A percentile compares a stretch with the other conserved stretches of the same genome.
These are phyloP conservation scores for Fusarium graminum DNA, from an alignment of 2,329 filamentous ascomycete genomes.

Conservation along the genomic window DNA sequence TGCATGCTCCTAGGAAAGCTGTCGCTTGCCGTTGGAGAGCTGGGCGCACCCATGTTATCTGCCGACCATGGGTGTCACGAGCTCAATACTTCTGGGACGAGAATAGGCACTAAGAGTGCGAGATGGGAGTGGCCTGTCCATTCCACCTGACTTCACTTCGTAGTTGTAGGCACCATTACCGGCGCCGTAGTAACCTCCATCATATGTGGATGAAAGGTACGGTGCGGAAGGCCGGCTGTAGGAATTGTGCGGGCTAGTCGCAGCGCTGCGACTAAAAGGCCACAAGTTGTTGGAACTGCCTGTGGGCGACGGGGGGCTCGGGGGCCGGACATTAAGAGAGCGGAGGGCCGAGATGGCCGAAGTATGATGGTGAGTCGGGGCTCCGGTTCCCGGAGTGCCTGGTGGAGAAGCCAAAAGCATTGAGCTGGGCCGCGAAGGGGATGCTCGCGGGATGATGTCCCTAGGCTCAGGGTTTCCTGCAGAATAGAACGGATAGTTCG, in stretches of 20 bases:
- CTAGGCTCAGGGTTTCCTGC: constrained; percentile 64
- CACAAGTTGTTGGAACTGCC: constrained; percentile 61
- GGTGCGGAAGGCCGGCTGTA: constrained; percentile 59
- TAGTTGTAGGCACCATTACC: constrained; percentile 57
- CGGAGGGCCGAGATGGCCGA: constrained; percentile 69
- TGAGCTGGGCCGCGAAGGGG: constrained; percentile 70
- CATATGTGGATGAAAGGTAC: constrained; percentile 67
- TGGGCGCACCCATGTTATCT: constrained; percentile 53
- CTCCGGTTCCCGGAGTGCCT: constrained; percentile 58
- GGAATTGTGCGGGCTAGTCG: constrained; percentile 66
- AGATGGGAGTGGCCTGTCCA: constrained; percentile 69
- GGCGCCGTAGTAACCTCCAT: constrained; percentile 55
- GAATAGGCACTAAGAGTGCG: constrained; percentile 67
- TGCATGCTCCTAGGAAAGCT: constrained; percentile 12
- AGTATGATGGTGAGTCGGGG: constrained; percentile 56
- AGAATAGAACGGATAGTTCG: constrained; percentile 61
- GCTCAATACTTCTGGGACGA: constrained; percentile 72
- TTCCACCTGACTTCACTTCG: constrained; percentile 51
- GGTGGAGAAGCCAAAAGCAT: constrained; percentile 67
- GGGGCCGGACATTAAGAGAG: constrained; percentile 66
- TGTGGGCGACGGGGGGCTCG: constrained; percentile 68
- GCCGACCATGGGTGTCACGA: constrained; percentile 71
- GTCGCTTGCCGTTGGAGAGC: constrained; percentile 1
- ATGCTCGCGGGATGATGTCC: constrained; percentile 74
- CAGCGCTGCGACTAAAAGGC: constrained; percentile 66